These are phyloP conservation scores for Curvularia sp. DNA, from an alignment of 2,329 filamentous ascomycete species.

Conservation along the genomic window DNA sequence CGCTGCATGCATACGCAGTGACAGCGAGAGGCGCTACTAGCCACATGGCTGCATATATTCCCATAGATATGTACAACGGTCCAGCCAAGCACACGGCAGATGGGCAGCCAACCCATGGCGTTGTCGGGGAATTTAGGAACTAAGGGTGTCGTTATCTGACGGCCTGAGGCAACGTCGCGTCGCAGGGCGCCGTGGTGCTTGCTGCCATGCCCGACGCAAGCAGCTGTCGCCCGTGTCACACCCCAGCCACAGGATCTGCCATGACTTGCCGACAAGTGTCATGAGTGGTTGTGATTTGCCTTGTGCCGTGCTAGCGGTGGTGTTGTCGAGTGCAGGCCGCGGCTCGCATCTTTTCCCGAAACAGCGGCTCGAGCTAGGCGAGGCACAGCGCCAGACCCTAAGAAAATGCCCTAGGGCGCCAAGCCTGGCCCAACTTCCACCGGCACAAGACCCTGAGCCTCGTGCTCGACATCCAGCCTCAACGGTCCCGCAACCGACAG, in stretches of 20 bases:
- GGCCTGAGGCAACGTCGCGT: background rate
- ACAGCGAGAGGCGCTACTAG: constrained; percentile 18
- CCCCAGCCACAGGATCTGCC: background rate
- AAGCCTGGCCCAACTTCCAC: background rate
- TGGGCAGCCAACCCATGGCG: background rate
- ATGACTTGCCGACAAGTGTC: background rate
- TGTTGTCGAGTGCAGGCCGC: background rate
- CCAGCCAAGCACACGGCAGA: constrained; percentile 15
- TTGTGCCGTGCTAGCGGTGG: background rate
- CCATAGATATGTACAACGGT: background rate
- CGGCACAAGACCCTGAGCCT: background rate
- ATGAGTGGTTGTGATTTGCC: background rate
- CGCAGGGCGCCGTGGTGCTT: background rate
- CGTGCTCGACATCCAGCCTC: background rate
- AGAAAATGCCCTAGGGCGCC: background rate
- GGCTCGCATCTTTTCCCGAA: background rate
- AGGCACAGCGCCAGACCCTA: background rate
- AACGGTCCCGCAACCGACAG: background rate
- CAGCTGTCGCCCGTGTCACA: background rate
- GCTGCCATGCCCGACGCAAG: background rate
- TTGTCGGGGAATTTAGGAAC: background rate
- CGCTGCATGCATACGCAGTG: background rate
- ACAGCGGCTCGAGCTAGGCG: background rate
- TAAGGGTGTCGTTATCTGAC: background rate
- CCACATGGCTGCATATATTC: constrained; percentile 17